Evolutionary conservation across 1,139 yeast species (phyloP).

Genomic region (Debaryomyces singareniensis): DNA sequence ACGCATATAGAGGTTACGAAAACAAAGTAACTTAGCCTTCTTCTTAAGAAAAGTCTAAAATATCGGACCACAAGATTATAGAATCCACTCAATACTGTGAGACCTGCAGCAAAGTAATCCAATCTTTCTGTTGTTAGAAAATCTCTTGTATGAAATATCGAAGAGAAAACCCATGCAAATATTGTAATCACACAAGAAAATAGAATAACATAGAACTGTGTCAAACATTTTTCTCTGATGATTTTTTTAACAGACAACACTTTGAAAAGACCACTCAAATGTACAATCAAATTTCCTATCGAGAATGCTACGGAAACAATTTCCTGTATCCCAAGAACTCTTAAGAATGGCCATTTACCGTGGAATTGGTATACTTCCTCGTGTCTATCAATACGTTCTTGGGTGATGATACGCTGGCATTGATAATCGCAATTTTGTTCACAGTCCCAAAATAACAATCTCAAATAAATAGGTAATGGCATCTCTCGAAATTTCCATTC

Average conservation of each 20-base stretch:
- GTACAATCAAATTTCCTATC: slow-evolving; percentile 71
- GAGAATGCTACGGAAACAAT: slow-evolving; percentile 78
- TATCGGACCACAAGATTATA: slow-evolving; percentile 59
- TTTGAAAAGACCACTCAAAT: slow-evolving; percentile 50
- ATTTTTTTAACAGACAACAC: slow-evolving; percentile 12
- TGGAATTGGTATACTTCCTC: slow-evolving; percentile 75
- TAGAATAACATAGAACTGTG: slow-evolving; percentile 11
- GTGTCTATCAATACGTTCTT: slow-evolving; percentile 32
- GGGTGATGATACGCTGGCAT: slow-evolving; percentile 75
- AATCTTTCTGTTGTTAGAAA: slow-evolving; percentile 69
- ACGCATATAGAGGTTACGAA: slow-evolving; percentile 38
- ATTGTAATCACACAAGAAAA: slow-evolving; percentile 48
- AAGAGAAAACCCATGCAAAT: slow-evolving; percentile 83
- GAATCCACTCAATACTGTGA: slow-evolving; percentile 75
- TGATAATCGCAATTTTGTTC: slow-evolving; percentile 81
- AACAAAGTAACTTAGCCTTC: slow-evolving; percentile 18
- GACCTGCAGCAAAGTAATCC: slow-evolving; percentile 91
- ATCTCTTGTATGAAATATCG: slow-evolving; percentile 87
- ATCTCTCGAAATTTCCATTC: slow-evolving; percentile 26
- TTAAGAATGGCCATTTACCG: slow-evolving; percentile 92
- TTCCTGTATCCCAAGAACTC: slow-evolving; percentile 78
- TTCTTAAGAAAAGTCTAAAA: slow-evolving; percentile 45
- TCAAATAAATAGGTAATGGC: slow-evolving; percentile 39
- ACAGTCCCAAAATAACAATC: slow-evolving; percentile 70
- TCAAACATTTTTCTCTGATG: slow-evolving; percentile 4